Base-by-base conservation (phyloP, 352 stramenopile genomes). In the Phytophthora rubi region DNA sequence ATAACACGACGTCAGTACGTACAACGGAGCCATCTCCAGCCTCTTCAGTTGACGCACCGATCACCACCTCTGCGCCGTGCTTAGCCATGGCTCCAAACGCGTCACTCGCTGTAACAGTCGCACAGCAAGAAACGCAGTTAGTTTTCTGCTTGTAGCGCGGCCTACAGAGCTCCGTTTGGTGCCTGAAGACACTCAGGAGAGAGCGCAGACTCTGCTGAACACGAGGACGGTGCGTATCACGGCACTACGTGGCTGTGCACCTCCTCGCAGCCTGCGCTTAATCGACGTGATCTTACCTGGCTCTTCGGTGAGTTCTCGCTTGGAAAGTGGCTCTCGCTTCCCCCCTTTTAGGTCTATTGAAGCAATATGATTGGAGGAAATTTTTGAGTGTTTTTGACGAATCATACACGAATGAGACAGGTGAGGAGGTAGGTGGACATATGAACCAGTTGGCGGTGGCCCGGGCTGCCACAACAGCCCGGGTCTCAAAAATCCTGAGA, bases 31-130 rank as follows among this genome's bases (percentile, higher is more conserved):
- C 33, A 26, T 30, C 13, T 53, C 4, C 32, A 33, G 21, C 42
- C 42, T 49, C 42, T 23, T 59, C 30, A 54, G 2, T 48, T 16
- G 10, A 75, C 79, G 54, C 68, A 94, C 86, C 81, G 52, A 93
- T 85, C 57, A 96, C 86, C 54, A 94, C 83, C 79, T 96, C 88
- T 39, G 80, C 83, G 48, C 87, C 87, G 65, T 90, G 71, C 74
- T 91, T 92, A 56, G 83, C 80, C 88, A 94, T 94, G 57, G 61
- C 69, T 74, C 51, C 48, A 67, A 63, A 71, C 35, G 58, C 68
- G 60, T 69, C 35, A 48, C 63, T 68, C 55, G 59, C 62, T 73
- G 62, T 35, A 66, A 42, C 30, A 57, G 39, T 18, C 49, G 16
- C 51, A 68, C 23, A 51, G 12, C 59, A 47, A 66, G 28, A 64